A percentile compares a stretch with the other conserved stretches of the same genome.
Conservation (phyloP, 139 green algal species). For the Micractinium conductrix region DNA sequence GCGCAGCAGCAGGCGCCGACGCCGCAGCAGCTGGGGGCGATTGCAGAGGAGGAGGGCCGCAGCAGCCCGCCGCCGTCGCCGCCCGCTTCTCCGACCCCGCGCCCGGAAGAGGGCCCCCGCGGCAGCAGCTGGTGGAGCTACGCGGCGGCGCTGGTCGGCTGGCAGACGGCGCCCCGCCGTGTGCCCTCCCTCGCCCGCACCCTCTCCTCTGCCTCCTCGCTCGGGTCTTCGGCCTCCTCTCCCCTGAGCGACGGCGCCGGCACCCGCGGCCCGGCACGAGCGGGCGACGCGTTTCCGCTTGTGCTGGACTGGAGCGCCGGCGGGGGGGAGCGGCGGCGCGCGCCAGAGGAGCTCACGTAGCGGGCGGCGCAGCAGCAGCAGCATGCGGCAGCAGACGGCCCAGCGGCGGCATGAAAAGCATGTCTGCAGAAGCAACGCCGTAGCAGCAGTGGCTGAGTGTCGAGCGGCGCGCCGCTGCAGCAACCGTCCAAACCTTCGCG, state of each 20-base stretch:
- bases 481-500: no score
- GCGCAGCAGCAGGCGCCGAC: not conserved
- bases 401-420: not conserved
- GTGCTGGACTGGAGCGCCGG: not conserved
- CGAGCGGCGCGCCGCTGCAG: no score
- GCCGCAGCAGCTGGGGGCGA: not conserved
- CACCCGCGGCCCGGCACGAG: not conserved
- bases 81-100: not conserved
- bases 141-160: no score
- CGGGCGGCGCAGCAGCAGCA: not conserved
- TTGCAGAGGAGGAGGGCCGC: conserved; percentile 24
- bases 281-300: not conserved
- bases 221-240: not conserved
- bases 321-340: not conserved
- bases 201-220: not conserved
- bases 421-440: no score
- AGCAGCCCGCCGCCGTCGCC: not conserved
- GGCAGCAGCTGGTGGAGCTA: no score
- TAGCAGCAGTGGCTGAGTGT: no score
- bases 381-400: not conserved
- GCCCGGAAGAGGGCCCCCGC: no score
- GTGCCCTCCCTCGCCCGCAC: not conserved
- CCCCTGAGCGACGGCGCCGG: not conserved
- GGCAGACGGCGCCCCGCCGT: no score
- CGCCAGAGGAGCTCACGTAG: not conserved